phyloP scores from a whole-genome alignment of 345 rosid species.

The Pugionium dolabratum region DNA sequence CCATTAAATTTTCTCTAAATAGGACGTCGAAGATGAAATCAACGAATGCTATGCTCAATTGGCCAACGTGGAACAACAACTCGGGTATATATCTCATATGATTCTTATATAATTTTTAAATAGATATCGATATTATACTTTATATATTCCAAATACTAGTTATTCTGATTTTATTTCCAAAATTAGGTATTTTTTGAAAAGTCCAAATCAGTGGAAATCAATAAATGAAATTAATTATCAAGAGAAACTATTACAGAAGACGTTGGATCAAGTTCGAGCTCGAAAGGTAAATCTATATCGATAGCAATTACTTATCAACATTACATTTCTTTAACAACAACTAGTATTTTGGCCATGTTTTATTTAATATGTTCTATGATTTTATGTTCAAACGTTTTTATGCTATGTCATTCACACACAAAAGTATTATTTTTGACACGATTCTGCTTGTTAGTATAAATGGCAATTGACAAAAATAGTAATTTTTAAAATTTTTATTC shows the following conservation, averaged over 20 bases:
- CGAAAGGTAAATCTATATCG: slow-evolving; percentile 28
- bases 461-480: too few species aligned
- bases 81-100: slow-evolving; percentile 27
- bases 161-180: neutral
- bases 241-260: neutral
- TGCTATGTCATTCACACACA: neutral
- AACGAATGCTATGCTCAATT: neutral
- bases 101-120: neutral
- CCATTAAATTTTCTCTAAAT: slow-evolving; percentile 8
- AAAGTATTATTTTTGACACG: neutral
- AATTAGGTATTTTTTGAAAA: slow-evolving; percentile 10
- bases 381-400: too few species aligned
- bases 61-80: slow-evolving; percentile 9
- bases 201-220: slow-evolving; percentile 10
- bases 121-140: neutral
- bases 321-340: too few species aligned
- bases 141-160: neutral
- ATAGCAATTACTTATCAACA: too few species aligned
- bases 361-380: too few species aligned
- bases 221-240: neutral
- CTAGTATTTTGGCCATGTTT: too few species aligned
- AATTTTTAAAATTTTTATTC: too few species aligned
- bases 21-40: slow-evolving; percentile 21
- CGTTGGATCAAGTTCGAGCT: slow-evolving; percentile 9
- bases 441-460: too few species aligned